Base-by-base conservation (phyloP, 192 early-diverging fungal species). In the Rhizophagus sp. region DNA sequence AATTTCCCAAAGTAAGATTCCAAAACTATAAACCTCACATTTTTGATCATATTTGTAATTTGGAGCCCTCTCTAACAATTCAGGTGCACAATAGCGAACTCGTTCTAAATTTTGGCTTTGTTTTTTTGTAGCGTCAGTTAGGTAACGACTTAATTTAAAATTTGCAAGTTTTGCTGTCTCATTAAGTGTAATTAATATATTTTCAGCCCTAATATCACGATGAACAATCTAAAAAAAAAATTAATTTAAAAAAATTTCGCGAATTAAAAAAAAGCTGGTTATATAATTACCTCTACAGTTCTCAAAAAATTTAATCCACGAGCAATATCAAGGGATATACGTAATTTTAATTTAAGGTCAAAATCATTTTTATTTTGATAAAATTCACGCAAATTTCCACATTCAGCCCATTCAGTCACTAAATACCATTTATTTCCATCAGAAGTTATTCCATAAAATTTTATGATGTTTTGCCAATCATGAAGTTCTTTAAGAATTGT, bases 331-430 rank as follows among this genome's bases (percentile, higher is more conserved):
- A 50, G 2, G 9, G 76, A 65, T 19, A 78, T 69, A 50, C 25
- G 12, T 34, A 69, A 9, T 69, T 78, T 78, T 9, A 12, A 47
- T 47, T 1, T 47, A 47, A 17, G 27, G 5, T 19, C 22, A 47
- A 65, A 78, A 0, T 17, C 15, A 50, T 69, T 19, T 22, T 78
- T 44, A 27, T 15, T 8, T 41, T 41, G 5, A 57, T 78, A 78
- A 8, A 39, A n/a, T 36, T 68, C 65, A 49, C 41, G 9, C 2
- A 69, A 44, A 49, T 25, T 52, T 34, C 76, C 76, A 9, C 5
- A n/a, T 68, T 78, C 76, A 2, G 76, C 66, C 76, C 76, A 78
- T 68, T 78, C 76, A 36, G 68, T 30, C n/a, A 78, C 76, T 66
- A 68, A 69, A 11, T 69, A 30, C 0, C 3, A 4, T 24, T 25